A percentile compares a stretch with the other conserved stretches of the same genome.
These are phyloP conservation scores for Cucurbita maxima DNA, from an alignment of 306 rosid species.

Conservation along the genomic window DNA sequence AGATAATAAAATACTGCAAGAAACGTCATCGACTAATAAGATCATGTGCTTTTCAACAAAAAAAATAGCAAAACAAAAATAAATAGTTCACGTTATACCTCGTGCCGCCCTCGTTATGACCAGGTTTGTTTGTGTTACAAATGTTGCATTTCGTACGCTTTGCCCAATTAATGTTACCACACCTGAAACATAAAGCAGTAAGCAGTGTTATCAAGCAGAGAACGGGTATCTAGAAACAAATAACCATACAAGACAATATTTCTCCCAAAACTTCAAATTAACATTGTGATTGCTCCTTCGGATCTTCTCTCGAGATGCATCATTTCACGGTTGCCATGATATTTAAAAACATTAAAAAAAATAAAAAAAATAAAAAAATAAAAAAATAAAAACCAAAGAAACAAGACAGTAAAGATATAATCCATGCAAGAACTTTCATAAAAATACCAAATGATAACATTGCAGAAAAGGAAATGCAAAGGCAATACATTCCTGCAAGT, in stretches of 20 bases:
- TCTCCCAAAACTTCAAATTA: background rate
- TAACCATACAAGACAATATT: background rate
- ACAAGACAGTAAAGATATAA: background rate
- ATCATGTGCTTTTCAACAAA: background rate
- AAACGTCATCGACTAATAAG: background rate
- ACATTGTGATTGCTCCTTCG: background rate
- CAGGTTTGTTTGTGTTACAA: constrained; percentile 96
- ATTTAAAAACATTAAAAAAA: background rate
- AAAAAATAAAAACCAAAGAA: background rate
- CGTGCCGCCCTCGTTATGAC: constrained; percentile 90
- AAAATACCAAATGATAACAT: background rate
- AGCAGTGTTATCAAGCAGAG: background rate
- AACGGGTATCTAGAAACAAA: background rate
- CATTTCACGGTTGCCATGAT: background rate
- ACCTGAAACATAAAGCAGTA: constrained; percentile 34
- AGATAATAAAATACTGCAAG: background rate
- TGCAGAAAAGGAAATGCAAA: background rate
- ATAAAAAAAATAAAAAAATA: background rate
- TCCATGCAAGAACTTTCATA: background rate
- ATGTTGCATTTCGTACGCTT: constrained; percentile 90
- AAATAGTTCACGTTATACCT: constrained; percentile 34
- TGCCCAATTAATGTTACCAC: constrained; percentile 98
- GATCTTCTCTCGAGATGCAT: background rate
- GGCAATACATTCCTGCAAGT: background rate
- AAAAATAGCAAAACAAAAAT: background rate